A percentile compares a stretch with the other conserved stretches of the same genome.
phyloP scores from a whole-genome alignment of 192 early-diverging fungal genomes.

The Chytriomyces hyalinus region DNA sequence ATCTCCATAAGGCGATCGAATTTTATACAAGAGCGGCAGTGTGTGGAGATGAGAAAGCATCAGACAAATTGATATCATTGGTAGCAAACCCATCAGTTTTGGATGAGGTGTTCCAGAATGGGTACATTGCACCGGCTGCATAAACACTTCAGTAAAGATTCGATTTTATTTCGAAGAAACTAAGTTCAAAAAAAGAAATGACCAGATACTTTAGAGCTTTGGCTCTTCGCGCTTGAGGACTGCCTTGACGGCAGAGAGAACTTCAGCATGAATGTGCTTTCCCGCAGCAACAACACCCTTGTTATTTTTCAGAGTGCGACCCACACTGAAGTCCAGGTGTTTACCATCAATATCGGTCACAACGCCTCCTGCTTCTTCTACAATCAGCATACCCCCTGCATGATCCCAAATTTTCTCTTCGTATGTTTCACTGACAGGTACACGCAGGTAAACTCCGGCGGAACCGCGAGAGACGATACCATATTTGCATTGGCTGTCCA shows the following conservation, averaged over 20 bases:
- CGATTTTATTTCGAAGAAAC: no score
- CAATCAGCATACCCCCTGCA: slow-evolving; percentile 86
- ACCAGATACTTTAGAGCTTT: no score
- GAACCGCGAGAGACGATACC: slow-evolving; percentile 88
- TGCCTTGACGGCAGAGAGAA: slow-evolving; percentile 73
- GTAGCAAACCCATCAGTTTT: slow-evolving; percentile 35
- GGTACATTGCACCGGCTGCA: slow-evolving; percentile 38
- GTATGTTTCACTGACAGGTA: slow-evolving; percentile 82
- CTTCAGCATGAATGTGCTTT: slow-evolving; percentile 69
- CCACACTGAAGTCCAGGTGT: slow-evolving; percentile 87
- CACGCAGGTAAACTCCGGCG: slow-evolving; percentile 89
- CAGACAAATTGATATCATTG: slow-evolving; percentile 46
- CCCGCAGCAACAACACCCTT: slow-evolving; percentile 89
- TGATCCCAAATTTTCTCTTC: slow-evolving; percentile 99
- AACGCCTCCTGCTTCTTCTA: slow-evolving; percentile 90
- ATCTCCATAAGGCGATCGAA: slow-evolving; percentile 44
- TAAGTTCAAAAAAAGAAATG: no score
- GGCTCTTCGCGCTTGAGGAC: not conserved
- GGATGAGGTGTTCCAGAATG: slow-evolving; percentile 39
- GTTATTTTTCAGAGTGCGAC: slow-evolving; percentile 82
- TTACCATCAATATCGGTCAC: slow-evolving; percentile 84
- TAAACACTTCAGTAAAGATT: not conserved
- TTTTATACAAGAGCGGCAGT: slow-evolving; percentile 56
- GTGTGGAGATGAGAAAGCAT: slow-evolving; percentile 48
- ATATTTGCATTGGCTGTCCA: slow-evolving; percentile 99